Evolutionary conservation across 2,329 filamentous ascomycete genomes (phyloP), one percentile per base, ranked within the genome.

Genomic region (Eutypa lata): DNA sequence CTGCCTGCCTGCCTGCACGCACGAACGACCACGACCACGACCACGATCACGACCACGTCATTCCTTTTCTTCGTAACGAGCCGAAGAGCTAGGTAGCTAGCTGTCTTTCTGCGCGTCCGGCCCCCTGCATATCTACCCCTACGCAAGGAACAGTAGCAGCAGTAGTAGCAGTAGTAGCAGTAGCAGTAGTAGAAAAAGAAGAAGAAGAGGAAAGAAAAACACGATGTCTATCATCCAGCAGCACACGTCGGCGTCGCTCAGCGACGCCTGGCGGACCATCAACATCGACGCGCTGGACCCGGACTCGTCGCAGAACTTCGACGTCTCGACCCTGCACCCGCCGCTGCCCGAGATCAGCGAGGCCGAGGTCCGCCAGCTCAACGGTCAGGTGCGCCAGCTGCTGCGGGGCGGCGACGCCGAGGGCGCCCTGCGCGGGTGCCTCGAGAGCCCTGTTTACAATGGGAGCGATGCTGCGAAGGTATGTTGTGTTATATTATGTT

Each of bases 251-350:
- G 79, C 81, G 52, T 77, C 83, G 61, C 77, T 87, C 51, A 75
- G 75, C 71, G 84, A 87, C 62, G 80, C 82, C 67, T 87, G 84
- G 84, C 90, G 92, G 72, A 96, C 91, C 61, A 94, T 97, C 80
- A 91, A 97, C 81, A 88, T 97, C 72, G 92, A 97, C 71, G 87
- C 88, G 62, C 82, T 96, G 65, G 89, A 94, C 71, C 90, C 92
- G 54, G 92, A 97, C 73, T 94, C 91, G 64, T 84, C 89, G 61
- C 77, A 84, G 73, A 97, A 97, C 82, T 97, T 97, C 76, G 90
- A 95, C 74, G 85, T 90, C 58, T 83, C 87, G 54, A 90, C 91
- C 18, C 84, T 97, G 63, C 86, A 89, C 60, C 90, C 92, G 35
- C 82, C 88, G 43, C 85, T 85, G 55, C 80, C 88, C 60, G 87